Conservation (phyloP, 345 rosid species). For the Turritis glabra region DNA sequence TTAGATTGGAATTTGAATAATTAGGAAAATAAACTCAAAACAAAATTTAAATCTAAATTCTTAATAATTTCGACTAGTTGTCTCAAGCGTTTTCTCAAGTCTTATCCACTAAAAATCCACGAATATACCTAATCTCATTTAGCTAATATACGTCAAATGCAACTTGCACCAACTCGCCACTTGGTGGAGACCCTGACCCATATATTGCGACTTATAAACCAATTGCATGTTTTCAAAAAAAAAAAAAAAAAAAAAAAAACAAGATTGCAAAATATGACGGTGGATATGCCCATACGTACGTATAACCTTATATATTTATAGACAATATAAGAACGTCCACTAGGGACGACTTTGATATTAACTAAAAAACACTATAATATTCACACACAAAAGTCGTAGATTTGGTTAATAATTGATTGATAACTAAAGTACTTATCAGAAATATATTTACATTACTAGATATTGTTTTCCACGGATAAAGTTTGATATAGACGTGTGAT, state of each 20-base stretch:
- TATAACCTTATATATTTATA: slow-evolving; percentile 1
- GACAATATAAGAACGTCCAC: slow-evolving; percentile 15
- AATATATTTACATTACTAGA: neutral
- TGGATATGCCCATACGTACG: slow-evolving; percentile 26
- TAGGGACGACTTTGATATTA: slow-evolving; percentile 6
- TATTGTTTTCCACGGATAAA: neutral
- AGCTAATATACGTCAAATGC: slow-evolving; percentile 7
- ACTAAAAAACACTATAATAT: slow-evolving; percentile 4
- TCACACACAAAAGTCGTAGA: neutral
- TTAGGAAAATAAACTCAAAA: too few species aligned
- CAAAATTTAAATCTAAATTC: too few species aligned
- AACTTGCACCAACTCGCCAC: slow-evolving; percentile 23
- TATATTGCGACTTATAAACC: neutral
- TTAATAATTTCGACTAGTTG: neutral
- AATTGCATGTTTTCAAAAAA: too few species aligned
- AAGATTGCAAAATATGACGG: neutral
- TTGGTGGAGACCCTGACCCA: slow-evolving; percentile 31
- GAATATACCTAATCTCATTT: slow-evolving; percentile 11
- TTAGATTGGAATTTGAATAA: neutral
- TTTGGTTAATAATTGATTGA: slow-evolving; percentile 2
- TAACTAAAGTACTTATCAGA: neutral
- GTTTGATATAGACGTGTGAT: neutral
- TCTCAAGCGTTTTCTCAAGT: neutral
- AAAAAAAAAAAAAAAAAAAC: too few species aligned
- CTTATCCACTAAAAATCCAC: slow-evolving; percentile 13